Percentiles rank a stretch among this genome's conserved stretches.
These are phyloP conservation scores for Candida sphagnicola DNA, from an alignment of 805 yeast genomes.

Conservation along the genomic window DNA sequence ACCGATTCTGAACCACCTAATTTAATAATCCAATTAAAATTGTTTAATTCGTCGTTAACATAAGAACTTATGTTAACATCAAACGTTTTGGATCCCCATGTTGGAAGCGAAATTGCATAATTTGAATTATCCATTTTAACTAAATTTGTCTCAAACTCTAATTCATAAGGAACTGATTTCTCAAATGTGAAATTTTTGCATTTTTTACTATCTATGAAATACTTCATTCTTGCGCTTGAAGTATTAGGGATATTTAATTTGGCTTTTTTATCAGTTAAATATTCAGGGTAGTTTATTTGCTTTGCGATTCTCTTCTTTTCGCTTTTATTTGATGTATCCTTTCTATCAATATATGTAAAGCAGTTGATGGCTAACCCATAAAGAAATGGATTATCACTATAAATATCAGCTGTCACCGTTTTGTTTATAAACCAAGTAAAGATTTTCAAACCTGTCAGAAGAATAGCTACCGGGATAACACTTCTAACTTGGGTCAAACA, in stretches of 20 bases:
- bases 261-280: too few relatives aligned
- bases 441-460: slow-evolving; percentile 47
- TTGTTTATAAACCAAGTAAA: slow-evolving; percentile 60
- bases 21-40: slow-evolving; percentile 45
- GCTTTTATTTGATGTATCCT: slow-evolving; percentile 17
- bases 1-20: slow-evolving; percentile 30
- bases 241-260: slow-evolving; percentile 34
- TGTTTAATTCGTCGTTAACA: slow-evolving; percentile 41
- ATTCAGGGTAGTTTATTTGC: too few relatives aligned
- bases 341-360: slow-evolving; percentile 45
- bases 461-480: slow-evolving; percentile 48
- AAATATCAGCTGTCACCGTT: slow-evolving; percentile 61
- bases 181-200: slow-evolving; percentile 40
- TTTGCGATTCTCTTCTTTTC: not conserved
- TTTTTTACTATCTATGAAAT: slow-evolving; percentile 35
- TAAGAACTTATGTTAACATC: slow-evolving; percentile 40
- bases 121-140: slow-evolving; percentile 47
- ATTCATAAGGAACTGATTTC: slow-evolving; percentile 33
- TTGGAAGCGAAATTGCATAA: slow-evolving; percentile 51
- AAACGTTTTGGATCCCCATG: slow-evolving; percentile 39
- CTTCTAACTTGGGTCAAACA: slow-evolving; percentile 56
- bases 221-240: slow-evolving; percentile 38
- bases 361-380: slow-evolving; percentile 61
- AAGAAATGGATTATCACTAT: slow-evolving; percentile 56
- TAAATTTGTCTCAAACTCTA: slow-evolving; percentile 55